These are phyloP conservation scores for Lolium perenne DNA, from an alignment of 176 grass and related monocot genomes.

Conservation along the genomic window DNA sequence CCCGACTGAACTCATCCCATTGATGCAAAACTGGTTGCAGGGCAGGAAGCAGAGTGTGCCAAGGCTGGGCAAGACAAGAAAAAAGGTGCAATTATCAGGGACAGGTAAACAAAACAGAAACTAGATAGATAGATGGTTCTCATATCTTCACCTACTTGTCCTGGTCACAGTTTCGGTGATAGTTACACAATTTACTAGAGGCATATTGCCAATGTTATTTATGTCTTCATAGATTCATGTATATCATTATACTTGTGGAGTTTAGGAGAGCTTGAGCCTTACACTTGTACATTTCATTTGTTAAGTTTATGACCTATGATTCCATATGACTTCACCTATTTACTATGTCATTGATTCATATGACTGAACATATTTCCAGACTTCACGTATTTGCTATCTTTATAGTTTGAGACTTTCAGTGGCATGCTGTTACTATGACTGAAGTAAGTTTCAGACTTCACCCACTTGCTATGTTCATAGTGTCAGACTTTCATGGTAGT, in stretches of 20 bases:
- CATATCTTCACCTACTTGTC: background rate
- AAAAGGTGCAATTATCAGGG: background rate
- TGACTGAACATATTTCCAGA: background rate
- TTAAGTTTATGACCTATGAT: background rate
- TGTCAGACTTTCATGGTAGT: too few relatives aligned
- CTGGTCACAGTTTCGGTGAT: slow-evolving; percentile 7
- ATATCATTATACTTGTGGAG: background rate
- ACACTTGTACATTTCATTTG: background rate
- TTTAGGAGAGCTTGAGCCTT: background rate
- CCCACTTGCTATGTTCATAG: too few relatives aligned
- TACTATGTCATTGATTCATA: background rate
- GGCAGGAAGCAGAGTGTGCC: too few relatives aligned
- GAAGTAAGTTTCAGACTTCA: too few relatives aligned
- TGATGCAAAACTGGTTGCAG: too few relatives aligned
- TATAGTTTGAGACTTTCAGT: too few relatives aligned
- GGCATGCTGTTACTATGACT: too few relatives aligned
- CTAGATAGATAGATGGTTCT: background rate
- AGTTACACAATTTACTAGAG: background rate
- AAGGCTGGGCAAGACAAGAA: too few relatives aligned
- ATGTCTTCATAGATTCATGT: background rate
- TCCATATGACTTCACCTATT: background rate
- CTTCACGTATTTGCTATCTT: too few relatives aligned
- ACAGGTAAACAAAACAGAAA: slow-evolving; percentile 53
- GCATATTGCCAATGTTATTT: background rate
- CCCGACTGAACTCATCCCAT: too few relatives aligned